Evolutionary conservation across 495 filamentous ascomycete genomes (phyloP).

Genomic region (Bryoglossum gracile): DNA sequence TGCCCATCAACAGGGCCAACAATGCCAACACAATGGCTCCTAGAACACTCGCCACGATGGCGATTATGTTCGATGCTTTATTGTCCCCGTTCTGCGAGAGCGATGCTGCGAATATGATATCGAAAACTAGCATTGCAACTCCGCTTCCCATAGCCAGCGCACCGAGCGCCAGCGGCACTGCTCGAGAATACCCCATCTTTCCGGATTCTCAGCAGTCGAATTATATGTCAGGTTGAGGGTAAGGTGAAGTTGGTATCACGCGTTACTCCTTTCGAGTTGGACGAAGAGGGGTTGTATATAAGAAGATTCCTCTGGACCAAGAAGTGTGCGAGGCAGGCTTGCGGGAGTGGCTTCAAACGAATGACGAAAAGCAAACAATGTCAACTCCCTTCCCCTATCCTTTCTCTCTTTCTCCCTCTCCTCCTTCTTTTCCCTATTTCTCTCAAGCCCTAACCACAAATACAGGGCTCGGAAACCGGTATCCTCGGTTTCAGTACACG

Average conservation of each 20-base stretch:
- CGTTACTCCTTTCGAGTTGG: slow-evolving; percentile 7
- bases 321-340: slow-evolving; percentile 2
- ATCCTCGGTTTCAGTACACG: too few species aligned
- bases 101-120: slow-evolving; percentile 27
- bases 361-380: slow-evolving; percentile 22
- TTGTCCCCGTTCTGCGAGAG: slow-evolving; percentile 13
- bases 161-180: slow-evolving; percentile 21
- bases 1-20: slow-evolving; percentile 13
- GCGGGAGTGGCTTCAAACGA: slow-evolving; percentile 18
- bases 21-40: slow-evolving; percentile 17
- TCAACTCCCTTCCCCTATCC: slow-evolving; percentile 7
- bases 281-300: slow-evolving; percentile 1
- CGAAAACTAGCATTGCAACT: slow-evolving; percentile 24
- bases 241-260: slow-evolving; percentile 1
- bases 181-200: too few species aligned
- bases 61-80: slow-evolving; percentile 11
- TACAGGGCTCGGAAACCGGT: too few species aligned
- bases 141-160: slow-evolving; percentile 22
- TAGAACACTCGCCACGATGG: slow-evolving; percentile 25
- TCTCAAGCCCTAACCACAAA: too few species aligned
- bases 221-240: background rate
- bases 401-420: too few species aligned
- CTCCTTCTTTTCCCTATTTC: too few species aligned
- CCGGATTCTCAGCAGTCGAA: too few species aligned
- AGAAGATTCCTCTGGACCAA: slow-evolving; percentile 3